Conservation (phyloP, 2,329 filamentous ascomycete species). For the Talaromyces funiculosus region DNA sequence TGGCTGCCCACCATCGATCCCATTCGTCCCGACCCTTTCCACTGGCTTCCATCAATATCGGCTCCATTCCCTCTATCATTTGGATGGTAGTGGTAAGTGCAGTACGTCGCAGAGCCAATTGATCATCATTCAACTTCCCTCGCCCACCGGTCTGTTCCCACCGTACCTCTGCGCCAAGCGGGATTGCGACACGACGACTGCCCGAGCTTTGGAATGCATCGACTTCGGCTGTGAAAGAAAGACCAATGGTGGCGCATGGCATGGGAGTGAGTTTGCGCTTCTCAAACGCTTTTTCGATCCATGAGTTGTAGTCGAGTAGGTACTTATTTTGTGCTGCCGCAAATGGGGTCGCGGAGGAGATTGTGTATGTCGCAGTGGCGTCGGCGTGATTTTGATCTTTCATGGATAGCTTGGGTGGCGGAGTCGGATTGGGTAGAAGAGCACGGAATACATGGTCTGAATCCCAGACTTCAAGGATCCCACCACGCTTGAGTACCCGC, state of each 20-base stretch:
- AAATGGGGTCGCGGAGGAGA: conserved; percentile 77
- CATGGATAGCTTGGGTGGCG: conserved; percentile 51
- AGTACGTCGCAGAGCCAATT: conserved; percentile 68
- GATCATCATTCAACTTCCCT: conserved; percentile 55
- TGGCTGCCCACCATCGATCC: conserved; percentile 80
- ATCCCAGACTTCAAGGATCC: conserved; percentile 83
- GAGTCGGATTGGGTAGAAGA: conserved; percentile 69
- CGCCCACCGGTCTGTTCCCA: conserved; percentile 69
- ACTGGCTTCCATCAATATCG: conserved; percentile 71
- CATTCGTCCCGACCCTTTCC: conserved; percentile 88
- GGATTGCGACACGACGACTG: conserved; percentile 76
- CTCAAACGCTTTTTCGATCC: conserved; percentile 72
- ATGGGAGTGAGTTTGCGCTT: conserved; percentile 62
- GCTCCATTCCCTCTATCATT: conserved; percentile 79
- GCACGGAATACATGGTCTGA: conserved; percentile 79
- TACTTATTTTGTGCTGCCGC: conserved; percentile 75
- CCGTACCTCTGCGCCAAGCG: conserved; percentile 66
- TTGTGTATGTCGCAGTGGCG: conserved; percentile 71
- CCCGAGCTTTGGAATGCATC: conserved; percentile 64
- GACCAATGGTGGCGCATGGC: conserved; percentile 70
- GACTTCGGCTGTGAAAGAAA: conserved; percentile 75
- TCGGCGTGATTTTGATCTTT: conserved; percentile 61
- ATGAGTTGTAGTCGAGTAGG: conserved; percentile 75
- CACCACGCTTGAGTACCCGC: conserved; percentile 70
- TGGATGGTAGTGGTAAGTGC: conserved; percentile 77